phyloP scores from a whole-genome alignment of 345 rosid genomes.

The Sisymbrium altissimum region DNA sequence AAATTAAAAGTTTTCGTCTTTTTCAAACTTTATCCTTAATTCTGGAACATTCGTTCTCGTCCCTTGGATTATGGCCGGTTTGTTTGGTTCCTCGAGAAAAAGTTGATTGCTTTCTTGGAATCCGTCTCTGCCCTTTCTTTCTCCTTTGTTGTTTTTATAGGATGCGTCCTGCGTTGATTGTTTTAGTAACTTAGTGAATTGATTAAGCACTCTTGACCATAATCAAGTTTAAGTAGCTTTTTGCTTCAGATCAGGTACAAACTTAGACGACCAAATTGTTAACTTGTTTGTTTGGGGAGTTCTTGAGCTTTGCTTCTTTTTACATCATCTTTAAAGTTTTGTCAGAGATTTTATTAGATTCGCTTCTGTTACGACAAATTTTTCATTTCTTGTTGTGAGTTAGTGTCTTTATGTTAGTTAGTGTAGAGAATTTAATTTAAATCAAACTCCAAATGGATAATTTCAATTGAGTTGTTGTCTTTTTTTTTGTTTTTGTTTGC shows the following conservation, averaged over 20 bases:
- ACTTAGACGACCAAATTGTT: background rate
- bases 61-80: constrained; percentile 27
- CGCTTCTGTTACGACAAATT: background rate
- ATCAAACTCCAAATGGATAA: no score
- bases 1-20: no score
- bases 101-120: constrained; percentile 33
- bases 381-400: constrained; percentile 3
- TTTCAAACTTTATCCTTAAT: background rate
- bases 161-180: background rate
- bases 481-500: constrained; percentile 5
- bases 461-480: background rate
- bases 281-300: background rate
- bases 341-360: background rate
- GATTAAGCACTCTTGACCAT: constrained; percentile 5
- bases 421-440: background rate
- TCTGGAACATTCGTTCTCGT: constrained; percentile 11
- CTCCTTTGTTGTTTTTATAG: constrained; percentile 12
- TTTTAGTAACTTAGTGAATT: constrained; percentile 13
- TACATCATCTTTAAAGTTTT: constrained; percentile 6
- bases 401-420: background rate
- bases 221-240: constrained; percentile 4
- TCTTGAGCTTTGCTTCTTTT: constrained; percentile 1
- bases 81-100: constrained; percentile 30
- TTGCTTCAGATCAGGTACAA: constrained; percentile 26
- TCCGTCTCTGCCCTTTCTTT: background rate